phyloP scores from a whole-genome alignment of 176 grass and related monocot genomes.

The Carex pumila region DNA sequence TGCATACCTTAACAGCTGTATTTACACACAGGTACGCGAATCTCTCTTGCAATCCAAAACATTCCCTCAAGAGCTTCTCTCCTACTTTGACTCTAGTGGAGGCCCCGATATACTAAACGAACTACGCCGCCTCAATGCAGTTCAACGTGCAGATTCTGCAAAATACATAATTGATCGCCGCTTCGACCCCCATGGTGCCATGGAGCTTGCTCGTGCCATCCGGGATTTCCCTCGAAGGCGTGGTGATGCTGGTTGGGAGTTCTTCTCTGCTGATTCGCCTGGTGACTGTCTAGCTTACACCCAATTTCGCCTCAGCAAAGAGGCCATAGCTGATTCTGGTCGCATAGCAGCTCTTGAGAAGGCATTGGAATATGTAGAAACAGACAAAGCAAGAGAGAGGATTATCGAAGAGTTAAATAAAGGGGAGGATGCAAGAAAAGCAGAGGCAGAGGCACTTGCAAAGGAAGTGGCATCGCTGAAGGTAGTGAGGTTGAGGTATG shows the following conservation, averaged over 20 bases:
- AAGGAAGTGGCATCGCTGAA: conserved; percentile 24
- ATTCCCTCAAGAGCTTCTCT: conserved; percentile 43
- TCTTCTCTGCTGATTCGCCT: conserved; percentile 36
- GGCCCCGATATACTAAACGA: conserved; percentile 75
- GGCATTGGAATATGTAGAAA: conserved; percentile 44
- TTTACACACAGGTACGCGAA: conserved; percentile 37
- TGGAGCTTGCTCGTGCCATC: conserved; percentile 52
- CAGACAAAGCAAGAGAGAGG: conserved; percentile 45
- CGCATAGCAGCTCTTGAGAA: conserved; percentile 41
- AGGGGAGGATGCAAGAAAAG: conserved; percentile 18
- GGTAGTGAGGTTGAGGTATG: conserved; percentile 54
- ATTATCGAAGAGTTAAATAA: conserved; percentile 30
- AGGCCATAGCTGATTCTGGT: conserved; percentile 31
- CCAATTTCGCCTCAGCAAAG: conserved; percentile 53
- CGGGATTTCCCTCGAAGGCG: conserved; percentile 60
- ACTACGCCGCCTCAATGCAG: conserved; percentile 56
- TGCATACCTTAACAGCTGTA: not conserved
- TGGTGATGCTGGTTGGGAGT: conserved; percentile 46
- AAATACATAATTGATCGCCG: conserved; percentile 23
- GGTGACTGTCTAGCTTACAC: conserved; percentile 80
- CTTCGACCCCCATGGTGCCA: conserved; percentile 47
- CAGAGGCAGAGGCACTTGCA: not conserved
- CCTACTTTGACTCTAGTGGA: conserved; percentile 51
- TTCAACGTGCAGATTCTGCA: conserved; percentile 48
- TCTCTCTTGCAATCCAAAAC: conserved; percentile 38